Evolutionary conservation across 306 rosid species (phyloP), one percentile per base, ranked within the genome.

Genomic region (Acacia acuminata): DNA sequence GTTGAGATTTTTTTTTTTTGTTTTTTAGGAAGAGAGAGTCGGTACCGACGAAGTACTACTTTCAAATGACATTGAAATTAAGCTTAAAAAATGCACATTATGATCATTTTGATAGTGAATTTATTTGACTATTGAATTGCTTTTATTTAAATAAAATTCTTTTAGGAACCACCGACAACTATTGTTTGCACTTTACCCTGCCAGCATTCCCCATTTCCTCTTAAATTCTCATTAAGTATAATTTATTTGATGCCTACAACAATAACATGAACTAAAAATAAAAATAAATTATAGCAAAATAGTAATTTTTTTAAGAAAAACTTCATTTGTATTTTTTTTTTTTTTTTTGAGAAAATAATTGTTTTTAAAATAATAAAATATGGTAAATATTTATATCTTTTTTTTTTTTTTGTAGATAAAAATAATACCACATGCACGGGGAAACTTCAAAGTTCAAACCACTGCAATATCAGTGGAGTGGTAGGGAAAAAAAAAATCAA

Each of bases 11-110:
- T 15, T 32, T 5, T 34, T 36, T 34, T 3, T 32, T 15, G 14
- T 13, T 63, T 34, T 34, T 34, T 34, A 1, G 27, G 22, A n/a
- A 20, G 20, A 2, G 13, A 71, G 47, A 32, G 78, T 74, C 48
- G 78, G 78, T 74, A 53, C 78, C 78, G 66, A 74, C 78, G 3
- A 30, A 24, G 47, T 74, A 2, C 24, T 32, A 32, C 40, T 71
- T 43, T 74, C 66, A 17, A 17, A 5, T 20, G 78, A 10, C 40
- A 50, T 50, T 73, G 77, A 45, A 73, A 30, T 73, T 70, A 20
- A 50, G 56, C 45, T 30, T 32, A 16, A 50, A 48, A 32, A 50
- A 40, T 30, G 77, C 27, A 50, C 27, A 75, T n/a, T 19, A 75
- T 10, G 7, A 55, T n/a, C 48, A 20, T 53, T 15, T 20, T 53